A percentile compares a stretch with the other conserved stretches of the same genome.
Conservation (phyloP, 2,329 filamentous ascomycete genomes). For the Intubia oerlemansii region DNA sequence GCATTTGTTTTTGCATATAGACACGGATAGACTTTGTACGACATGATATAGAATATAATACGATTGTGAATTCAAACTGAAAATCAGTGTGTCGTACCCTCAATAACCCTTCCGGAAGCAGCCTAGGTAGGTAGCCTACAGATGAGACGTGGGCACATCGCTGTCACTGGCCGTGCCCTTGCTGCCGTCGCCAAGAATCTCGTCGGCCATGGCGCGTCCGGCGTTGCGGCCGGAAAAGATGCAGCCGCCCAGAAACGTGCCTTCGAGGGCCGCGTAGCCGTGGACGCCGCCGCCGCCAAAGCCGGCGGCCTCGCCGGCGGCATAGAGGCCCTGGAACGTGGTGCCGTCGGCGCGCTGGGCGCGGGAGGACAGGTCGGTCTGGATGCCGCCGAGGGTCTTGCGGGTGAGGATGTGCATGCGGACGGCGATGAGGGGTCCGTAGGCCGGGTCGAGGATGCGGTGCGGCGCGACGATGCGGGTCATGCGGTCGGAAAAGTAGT, state of each 20-base stretch:
- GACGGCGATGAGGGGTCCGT: conserved; percentile 38
- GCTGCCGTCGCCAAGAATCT: conserved; percentile 16
- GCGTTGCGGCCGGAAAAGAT: conserved; percentile 39
- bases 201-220: conserved; percentile 30
- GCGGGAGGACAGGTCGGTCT: conserved; percentile 34
- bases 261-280: conserved; percentile 39
- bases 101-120: no score
- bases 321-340: conserved; percentile 32
- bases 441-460: conserved; percentile 26
- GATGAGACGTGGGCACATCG: no score
- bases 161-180: no score
- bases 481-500: conserved; percentile 30
- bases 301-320: conserved; percentile 36
- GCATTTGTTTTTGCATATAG: no score
- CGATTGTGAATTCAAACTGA: no score
- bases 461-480: conserved; percentile 32
- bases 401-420: conserved; percentile 37
- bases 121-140: no score
- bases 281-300: conserved; percentile 42
- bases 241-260: conserved; percentile 39
- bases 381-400: conserved; percentile 37
- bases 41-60: no score
- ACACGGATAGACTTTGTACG: no score
- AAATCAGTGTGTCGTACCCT: no score
- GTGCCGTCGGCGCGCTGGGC: conserved; percentile 28